Percentiles rank a stretch among this genome's conserved stretches.
These are phyloP conservation scores for Lomentospora prolificans DNA, from an alignment of 2,329 filamentous ascomycete genomes.

Conservation along the genomic window DNA sequence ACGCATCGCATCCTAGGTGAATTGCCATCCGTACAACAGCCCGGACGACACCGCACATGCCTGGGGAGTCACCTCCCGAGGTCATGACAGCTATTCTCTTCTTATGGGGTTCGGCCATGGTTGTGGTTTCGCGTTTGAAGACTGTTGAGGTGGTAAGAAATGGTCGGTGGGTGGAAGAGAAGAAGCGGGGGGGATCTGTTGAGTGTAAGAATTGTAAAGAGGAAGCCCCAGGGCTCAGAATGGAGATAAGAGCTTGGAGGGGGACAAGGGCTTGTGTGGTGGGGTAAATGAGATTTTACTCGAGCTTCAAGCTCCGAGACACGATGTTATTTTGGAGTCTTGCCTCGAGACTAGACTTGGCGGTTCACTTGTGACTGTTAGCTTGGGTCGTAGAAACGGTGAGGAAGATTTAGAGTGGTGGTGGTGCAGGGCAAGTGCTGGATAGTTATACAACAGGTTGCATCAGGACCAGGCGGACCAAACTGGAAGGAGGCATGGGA, in stretches of 20 bases:
- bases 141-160: neutral
- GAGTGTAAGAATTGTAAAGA: neutral
- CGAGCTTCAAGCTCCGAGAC: neutral
- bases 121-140: slow-evolving; percentile 7
- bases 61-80: slow-evolving; percentile 85
- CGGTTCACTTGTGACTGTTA: too few relatives aligned
- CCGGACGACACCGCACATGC: slow-evolving; percentile 87
- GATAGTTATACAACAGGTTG: neutral
- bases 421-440: neutral
- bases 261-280: neutral
- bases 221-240: neutral
- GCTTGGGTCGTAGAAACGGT: too few relatives aligned
- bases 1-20: slow-evolving; percentile 70
- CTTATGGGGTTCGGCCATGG: slow-evolving; percentile 32
- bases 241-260: neutral
- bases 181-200: neutral
- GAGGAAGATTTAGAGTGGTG: neutral
- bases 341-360: neutral
- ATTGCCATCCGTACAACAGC: slow-evolving; percentile 89
- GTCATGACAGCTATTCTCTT: slow-evolving; percentile 85
- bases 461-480: neutral
- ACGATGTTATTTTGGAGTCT: neutral
- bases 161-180: neutral
- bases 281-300: neutral
- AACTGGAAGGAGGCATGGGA: neutral